Evolutionary conservation across 306 rosid genomes (phyloP), one percentile per base, ranked within the genome.

Genomic region (Quercus wislizeni): DNA sequence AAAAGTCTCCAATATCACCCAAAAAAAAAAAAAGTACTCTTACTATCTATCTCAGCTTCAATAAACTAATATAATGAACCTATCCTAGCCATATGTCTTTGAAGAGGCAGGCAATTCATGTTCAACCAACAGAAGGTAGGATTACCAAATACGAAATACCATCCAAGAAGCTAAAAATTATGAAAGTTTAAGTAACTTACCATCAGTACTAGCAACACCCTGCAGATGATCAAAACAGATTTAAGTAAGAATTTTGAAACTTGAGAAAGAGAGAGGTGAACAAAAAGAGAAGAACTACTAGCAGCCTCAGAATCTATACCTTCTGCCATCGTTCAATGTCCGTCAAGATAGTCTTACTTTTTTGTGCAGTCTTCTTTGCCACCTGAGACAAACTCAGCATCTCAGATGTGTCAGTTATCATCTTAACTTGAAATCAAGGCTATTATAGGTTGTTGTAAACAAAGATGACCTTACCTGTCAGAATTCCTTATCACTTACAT

Each of bases 321-420:
- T 96, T 96, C 89, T 96, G 99, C 99, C 99, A 90, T 82, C 99
- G 82, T 86, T 95, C 99, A 78, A 96, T 89, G 75, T 95, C 99
- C 73, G 97, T 93, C 91, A 96, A 82, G 79, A 91, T 89, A 52
- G 89, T 90, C 87, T 88, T 93, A 57, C 97, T 91, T 80, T 79
- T 96, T 76, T 91, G 97, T 27, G 99, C 98, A 30, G 99, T 96
- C 88, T 85, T 89, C 88, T 93, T 96, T 71, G 98, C 99, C 77
- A 89, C 98, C 99, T 96, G 88, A 86, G 55, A 84, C 30, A 83
- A 75, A 83, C 11, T 10, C 13, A 68, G 59, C 63, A 65, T 7
- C 59, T 75, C 54, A 43, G 64, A 55, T 27, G 75, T 35, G 19
- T 64, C 28, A 72, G 62, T 30, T 17, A 78, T 13, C 25, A 58